Evolutionary conservation across 495 filamentous ascomycete species (phyloP).

Genomic region (Daldinia bambusicola): DNA sequence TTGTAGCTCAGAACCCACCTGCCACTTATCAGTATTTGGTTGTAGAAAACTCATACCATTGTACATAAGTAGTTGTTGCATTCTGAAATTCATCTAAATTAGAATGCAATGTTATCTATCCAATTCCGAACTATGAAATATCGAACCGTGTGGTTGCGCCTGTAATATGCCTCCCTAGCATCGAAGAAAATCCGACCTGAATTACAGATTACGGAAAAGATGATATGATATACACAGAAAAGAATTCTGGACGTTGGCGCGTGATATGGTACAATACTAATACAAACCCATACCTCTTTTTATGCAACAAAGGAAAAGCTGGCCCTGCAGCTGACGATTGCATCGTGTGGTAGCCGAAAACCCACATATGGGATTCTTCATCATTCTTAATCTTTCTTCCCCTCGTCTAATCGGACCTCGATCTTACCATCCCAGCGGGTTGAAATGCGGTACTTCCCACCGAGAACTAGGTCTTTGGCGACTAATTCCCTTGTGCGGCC

Average conservation of each 20-base stretch:
- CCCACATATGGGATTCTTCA: not conserved
- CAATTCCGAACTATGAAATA: not conserved
- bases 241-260: not conserved
- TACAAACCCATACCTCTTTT: conserved; percentile 14
- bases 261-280: conserved; percentile 17
- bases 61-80: too few relatives aligned
- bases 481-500: conserved; percentile 92
- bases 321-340: conserved; percentile 21
- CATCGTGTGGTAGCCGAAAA: not conserved
- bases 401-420: conserved; percentile 45
- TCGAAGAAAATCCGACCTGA: not conserved
- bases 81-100: too few relatives aligned
- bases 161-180: not conserved
- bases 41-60: not conserved
- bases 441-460: conserved; percentile 80
- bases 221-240: not conserved
- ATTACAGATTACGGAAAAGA: not conserved
- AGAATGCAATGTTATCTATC: not conserved
- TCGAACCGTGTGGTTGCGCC: not conserved
- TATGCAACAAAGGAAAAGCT: conserved; percentile 27
- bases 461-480: conserved; percentile 78
- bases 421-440: conserved; percentile 45
- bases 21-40: too few relatives aligned
- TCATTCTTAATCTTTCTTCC: conserved; percentile 5
- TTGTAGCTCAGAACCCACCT: too few relatives aligned